A percentile compares a stretch with the other conserved stretches of the same genome.
Conservation (phyloP, 306 rosid species). For the Lotus japonicus region DNA sequence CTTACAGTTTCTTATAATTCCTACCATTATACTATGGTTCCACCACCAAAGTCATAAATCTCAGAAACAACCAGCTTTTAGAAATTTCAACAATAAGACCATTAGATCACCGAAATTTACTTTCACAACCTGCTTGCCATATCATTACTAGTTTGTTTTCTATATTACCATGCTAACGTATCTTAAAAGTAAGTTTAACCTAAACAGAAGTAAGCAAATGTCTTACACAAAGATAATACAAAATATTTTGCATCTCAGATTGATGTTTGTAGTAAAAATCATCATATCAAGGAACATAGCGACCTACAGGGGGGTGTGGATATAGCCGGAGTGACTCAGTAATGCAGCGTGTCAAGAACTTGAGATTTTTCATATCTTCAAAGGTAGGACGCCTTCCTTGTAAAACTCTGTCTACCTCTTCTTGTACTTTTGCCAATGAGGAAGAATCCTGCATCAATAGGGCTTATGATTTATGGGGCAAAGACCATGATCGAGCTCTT, state of each 20-base stretch:
- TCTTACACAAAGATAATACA: background rate
- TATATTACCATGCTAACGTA: background rate
- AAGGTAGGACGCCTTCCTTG: constrained; percentile 70
- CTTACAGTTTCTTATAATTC: background rate
- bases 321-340: constrained; percentile 82
- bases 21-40: background rate
- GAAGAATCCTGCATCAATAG: constrained; percentile 43
- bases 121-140: background rate
- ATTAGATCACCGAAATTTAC: background rate
- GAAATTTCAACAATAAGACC: too few species aligned
- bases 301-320: constrained; percentile 91
- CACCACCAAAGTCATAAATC: background rate
- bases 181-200: background rate
- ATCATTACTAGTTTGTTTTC: background rate
- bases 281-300: constrained; percentile 6
- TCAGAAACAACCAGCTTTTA: background rate
- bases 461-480: background rate
- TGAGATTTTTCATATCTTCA: constrained; percentile 75
- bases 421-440: constrained; percentile 63
- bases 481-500: background rate
- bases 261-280: background rate
- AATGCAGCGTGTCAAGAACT: constrained; percentile 76
- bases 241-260: background rate
- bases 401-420: constrained; percentile 82
- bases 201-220: background rate